Base-by-base conservation (phyloP, 257 asterid genomes). In the Scutellaria minor region DNA sequence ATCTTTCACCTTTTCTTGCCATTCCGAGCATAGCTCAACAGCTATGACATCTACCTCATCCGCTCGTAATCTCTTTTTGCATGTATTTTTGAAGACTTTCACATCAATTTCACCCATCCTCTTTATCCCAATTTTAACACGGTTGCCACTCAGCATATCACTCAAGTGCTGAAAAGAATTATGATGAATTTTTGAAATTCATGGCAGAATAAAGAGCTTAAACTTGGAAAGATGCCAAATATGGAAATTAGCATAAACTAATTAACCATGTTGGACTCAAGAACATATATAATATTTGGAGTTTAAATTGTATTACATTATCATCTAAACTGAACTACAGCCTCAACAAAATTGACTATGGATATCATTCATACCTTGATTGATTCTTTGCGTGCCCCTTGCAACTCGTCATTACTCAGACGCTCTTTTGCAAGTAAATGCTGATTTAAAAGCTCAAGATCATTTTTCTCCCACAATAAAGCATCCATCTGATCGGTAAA, bases 31-130 rank as follows among this genome's bases (percentile, higher is more conserved):
- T n/a, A 81, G 46, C 65, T 84, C 82, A 3, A 53, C 13, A 20
- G 96, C 84, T 80, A 79, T 80, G 22, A 72, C 37, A 0, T 84
- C 88, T 52, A 79, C 88, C 51, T 90, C 96, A 39, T 72, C 81
- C 3, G 62, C 18, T 10, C 83, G 60, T 20, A 66, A 88, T 53
- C 66, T 83, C 61, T 37, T 24, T 66, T 82, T 85, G 87, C 93
- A 87, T 10, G 73, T 77, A 7, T 41, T 71, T 71, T 55, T 79
- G 53, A 89, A 83, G 13, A 86, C 64, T 80, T 80, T 77, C 15
- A 65, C 71, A 44, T 87, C 88, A 24, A 87, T 79, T 51, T 87
- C 92, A 2, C 92, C 94, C 87, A 89, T 89, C 69, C 89, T 78
- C 73, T 84, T 89, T 47, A 87, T 73, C 75, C 96, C 93, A 45